Conservation (phyloP, 2,329 filamentous ascomycete genomes). For the Colletotrichum sublineola region DNA sequence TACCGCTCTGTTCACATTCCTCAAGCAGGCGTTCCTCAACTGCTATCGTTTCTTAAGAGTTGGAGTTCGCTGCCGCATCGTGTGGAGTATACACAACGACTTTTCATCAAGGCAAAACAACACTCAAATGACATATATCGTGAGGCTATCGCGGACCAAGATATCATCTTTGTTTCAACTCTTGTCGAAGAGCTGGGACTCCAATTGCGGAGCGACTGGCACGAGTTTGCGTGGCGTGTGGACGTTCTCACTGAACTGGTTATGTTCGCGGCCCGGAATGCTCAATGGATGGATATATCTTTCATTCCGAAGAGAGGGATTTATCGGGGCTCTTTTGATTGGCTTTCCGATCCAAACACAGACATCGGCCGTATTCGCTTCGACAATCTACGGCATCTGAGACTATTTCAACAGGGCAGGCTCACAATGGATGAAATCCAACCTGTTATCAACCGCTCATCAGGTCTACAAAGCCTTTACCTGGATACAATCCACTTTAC, state of each 20-base stretch:
- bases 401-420: slow-evolving; percentile 6
- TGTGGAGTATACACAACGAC: slow-evolving; percentile 6
- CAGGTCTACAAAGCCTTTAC: slow-evolving; percentile 13
- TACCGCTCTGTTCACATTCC: slow-evolving; percentile 20
- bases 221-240: slow-evolving; percentile 23
- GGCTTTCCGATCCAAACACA: slow-evolving; percentile 5
- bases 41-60: slow-evolving; percentile 17
- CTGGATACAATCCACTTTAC: slow-evolving; percentile 15
- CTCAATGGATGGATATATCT: slow-evolving; percentile 10
- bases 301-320: slow-evolving; percentile 14
- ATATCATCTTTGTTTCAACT: slow-evolving; percentile 4
- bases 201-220: slow-evolving; percentile 18
- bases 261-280: slow-evolving; percentile 14
- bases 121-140: not conserved
- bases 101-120: slow-evolving; percentile 19
- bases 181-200: slow-evolving; percentile 3
- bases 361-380: not conserved
- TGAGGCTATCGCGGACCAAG: not conserved
- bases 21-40: not conserved
- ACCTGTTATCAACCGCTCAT: slow-evolving; percentile 20
- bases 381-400: slow-evolving; percentile 14
- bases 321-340: slow-evolving; percentile 28
- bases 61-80: slow-evolving; percentile 27
- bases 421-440: slow-evolving; percentile 23
- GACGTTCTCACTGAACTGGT: slow-evolving; percentile 29